These are phyloP conservation scores for Cochlearia excelsa DNA, from an alignment of 345 rosid genomes.

Conservation along the genomic window DNA sequence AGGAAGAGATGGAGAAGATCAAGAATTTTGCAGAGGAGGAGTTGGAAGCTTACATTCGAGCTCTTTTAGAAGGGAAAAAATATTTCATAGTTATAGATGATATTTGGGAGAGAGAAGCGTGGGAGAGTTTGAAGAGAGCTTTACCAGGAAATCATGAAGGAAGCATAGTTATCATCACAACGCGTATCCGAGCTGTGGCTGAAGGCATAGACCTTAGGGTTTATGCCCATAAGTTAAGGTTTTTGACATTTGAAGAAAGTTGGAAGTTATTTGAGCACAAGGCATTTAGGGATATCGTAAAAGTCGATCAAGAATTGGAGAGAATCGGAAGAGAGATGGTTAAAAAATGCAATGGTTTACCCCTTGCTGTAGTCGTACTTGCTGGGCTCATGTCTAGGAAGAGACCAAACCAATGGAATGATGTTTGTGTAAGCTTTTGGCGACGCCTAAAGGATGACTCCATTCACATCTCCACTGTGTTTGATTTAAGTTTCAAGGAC, in stretches of 20 bases:
- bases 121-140: too few relatives aligned
- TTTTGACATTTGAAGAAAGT: constrained; percentile 22
- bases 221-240: constrained; percentile 17
- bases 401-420: constrained; percentile 17
- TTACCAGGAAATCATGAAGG: too few relatives aligned
- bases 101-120: too few relatives aligned
- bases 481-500: too few relatives aligned
- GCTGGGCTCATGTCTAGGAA: not conserved
- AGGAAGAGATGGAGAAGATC: not conserved
- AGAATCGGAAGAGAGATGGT: not conserved
- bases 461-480: too few relatives aligned
- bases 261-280: constrained; percentile 24
- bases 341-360: constrained; percentile 18
- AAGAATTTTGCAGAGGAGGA: not conserved
- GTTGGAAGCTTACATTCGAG: not conserved
- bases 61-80: too few relatives aligned
- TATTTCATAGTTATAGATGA: too few relatives aligned
- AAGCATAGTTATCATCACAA: constrained; percentile 21
- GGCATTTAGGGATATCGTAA: not conserved
- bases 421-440: constrained; percentile 1
- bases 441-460: too few relatives aligned
- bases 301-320: not conserved
- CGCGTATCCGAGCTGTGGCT: constrained; percentile 19
- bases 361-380: constrained; percentile 18
- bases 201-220: constrained; percentile 9